Conservation (phyloP, 352 stramenopile species). For the Peronospora tabacina region DNA sequence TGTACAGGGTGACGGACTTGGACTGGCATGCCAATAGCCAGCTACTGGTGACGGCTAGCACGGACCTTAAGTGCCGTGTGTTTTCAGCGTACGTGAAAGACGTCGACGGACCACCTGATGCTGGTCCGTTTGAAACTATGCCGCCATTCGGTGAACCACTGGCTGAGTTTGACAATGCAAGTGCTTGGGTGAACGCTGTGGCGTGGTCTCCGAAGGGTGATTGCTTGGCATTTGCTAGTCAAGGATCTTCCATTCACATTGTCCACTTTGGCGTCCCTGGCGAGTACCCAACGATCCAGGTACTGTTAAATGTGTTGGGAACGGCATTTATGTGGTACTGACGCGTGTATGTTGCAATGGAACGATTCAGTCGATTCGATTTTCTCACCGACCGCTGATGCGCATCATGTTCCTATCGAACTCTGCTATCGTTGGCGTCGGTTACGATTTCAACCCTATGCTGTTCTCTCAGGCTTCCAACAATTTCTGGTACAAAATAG, state of each 20-base stretch:
- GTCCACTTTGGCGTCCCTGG: constrained; percentile 73
- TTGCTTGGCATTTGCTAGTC: constrained; percentile 82
- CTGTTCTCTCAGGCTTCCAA: constrained; percentile 76
- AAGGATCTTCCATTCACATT: constrained; percentile 89
- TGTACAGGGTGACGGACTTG: constrained; percentile 69
- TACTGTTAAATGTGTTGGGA: constrained; percentile 9
- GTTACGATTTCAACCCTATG: constrained; percentile 90
- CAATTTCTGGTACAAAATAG: constrained; percentile 54
- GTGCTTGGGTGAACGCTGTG: constrained; percentile 88
- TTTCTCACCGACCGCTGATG: constrained; percentile 76
- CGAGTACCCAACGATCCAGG: constrained; percentile 68
- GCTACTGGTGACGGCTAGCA: constrained; percentile 86
- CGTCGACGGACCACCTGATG: constrained; percentile 65
- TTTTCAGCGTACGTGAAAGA: constrained; percentile 85
- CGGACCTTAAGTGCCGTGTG: constrained; percentile 91
- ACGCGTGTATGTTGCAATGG: not conserved
- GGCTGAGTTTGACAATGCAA: constrained; percentile 83
- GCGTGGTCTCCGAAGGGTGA: constrained; percentile 88
- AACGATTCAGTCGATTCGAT: constrained; percentile 71
- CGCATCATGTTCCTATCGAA: constrained; percentile 87
- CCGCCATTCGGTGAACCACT: constrained; percentile 75
- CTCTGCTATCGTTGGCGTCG: constrained; percentile 76
- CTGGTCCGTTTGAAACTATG: constrained; percentile 64
- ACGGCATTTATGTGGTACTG: not conserved
- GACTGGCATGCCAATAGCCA: constrained; percentile 92